A percentile compares a stretch with the other conserved stretches of the same genome.
Conservation (phyloP, 2,329 filamentous ascomycete species). For the Dothidotthia symphoricarpi region DNA sequence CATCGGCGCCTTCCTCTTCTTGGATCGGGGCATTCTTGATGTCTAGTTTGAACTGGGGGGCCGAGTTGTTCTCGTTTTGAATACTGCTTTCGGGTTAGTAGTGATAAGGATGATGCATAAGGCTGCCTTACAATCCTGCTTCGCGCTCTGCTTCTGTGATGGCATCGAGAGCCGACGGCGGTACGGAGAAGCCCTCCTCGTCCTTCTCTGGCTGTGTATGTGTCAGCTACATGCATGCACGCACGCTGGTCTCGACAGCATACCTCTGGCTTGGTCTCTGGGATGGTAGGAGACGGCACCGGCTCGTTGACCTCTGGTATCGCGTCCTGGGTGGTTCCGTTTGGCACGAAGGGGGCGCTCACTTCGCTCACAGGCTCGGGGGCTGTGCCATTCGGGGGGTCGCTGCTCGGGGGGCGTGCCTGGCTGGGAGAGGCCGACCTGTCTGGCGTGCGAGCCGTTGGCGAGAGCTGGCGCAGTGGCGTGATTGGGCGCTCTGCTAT, state of each 20-base stretch:
- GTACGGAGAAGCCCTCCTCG: slow-evolving; percentile 74
- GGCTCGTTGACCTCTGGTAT: slow-evolving; percentile 41
- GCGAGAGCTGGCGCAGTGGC: slow-evolving; percentile 30
- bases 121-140: slow-evolving; percentile 41
- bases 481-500: slow-evolving; percentile 36
- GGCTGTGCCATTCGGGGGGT: slow-evolving; percentile 35
- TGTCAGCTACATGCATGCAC: slow-evolving; percentile 4
- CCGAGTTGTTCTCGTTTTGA: slow-evolving; percentile 25
- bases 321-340: slow-evolving; percentile 34
- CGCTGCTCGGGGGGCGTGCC: slow-evolving; percentile 24
- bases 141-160: slow-evolving; percentile 72
- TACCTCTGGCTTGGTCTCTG: slow-evolving; percentile 32
- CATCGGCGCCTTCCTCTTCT: slow-evolving; percentile 72
- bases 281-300: slow-evolving; percentile 27
- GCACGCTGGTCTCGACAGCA: neutral
- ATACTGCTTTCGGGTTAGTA: slow-evolving; percentile 13
- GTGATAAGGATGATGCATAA: neutral
- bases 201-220: slow-evolving; percentile 55
- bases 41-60: slow-evolving; percentile 69
- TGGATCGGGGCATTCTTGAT: slow-evolving; percentile 76
- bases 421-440: slow-evolving; percentile 36
- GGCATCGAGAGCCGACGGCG: slow-evolving; percentile 57
- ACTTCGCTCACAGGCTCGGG: slow-evolving; percentile 19
- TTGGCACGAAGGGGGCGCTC: slow-evolving; percentile 22
- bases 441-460: slow-evolving; percentile 31